Evolutionary conservation across 2,329 filamentous ascomycete species (phyloP), one percentile per base, ranked within the genome.

Genomic region (Pseudopithomyces chartarum): DNA sequence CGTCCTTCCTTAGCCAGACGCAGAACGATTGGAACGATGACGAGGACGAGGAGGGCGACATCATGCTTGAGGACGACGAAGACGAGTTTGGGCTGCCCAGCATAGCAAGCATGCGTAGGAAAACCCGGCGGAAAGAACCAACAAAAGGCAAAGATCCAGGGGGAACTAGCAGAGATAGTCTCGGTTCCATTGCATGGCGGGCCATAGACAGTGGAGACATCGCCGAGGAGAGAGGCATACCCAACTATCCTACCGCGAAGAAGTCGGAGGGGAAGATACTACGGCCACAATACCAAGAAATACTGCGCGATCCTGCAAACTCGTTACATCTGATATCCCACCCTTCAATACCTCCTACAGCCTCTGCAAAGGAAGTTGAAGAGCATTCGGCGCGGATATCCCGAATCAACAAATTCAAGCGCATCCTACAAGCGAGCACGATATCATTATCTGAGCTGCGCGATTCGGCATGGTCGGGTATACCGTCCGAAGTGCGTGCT

Each of bases 391-490:
- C 93, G 43, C 87, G 92, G 58, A 95, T 97, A 67, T 90, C 91
- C 6, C 88, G 95, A 60, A 99, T 99, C 74, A 97, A 99, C 79
- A 98, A 98, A 73, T 99, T 99, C 80, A 99, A 99, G 77, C 90
- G 90, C 67, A 91, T 99, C 51, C 82, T 99, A 6, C 95, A 99
- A 78, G 87, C 94, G 20, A 97, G 91, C 39, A 92, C 91, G 1
- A 95, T 99, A 66, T 89, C 92, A 1, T 79, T 98, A 2, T 81
- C 89, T 17, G 94, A 98, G 52, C 82, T 99, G 22, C 86, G 95
- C 60, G 84, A 92, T 56, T 82, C 92, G 32, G 92, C 95, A 29
- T 99, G 96, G 95, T 95, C 93, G 51, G 95, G 95, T 12, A 85
- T 98, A 34, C 96, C 95, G 0, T 89, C 92, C 67, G 96, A 99